These are phyloP conservation scores for Escovopsis sp. DNA, from an alignment of 2,329 filamentous ascomycete genomes.

Conservation along the genomic window DNA sequence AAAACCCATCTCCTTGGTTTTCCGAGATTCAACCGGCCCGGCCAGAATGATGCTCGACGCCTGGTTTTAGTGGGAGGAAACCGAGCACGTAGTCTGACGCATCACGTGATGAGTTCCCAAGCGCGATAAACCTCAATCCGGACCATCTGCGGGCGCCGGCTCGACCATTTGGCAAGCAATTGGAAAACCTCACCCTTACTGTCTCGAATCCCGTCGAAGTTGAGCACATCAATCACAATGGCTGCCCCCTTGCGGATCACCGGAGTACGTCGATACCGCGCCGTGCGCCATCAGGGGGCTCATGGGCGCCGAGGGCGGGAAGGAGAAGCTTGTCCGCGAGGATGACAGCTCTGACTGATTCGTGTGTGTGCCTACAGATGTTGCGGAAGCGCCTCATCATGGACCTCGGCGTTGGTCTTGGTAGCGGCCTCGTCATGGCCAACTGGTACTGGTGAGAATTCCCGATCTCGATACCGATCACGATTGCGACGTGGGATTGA, in stretches of 20 bases:
- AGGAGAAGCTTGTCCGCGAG: conserved; percentile 1
- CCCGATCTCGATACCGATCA: neutral
- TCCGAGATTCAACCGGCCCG: neutral
- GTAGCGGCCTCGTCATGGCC: conserved; percentile 40
- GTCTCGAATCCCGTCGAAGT: conserved; percentile 11
- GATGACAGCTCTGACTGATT: too few relatives aligned
- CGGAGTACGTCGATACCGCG: conserved; percentile 33
- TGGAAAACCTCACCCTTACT: conserved; percentile 8
- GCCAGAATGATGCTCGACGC: neutral
- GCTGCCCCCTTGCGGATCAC: conserved; percentile 39
- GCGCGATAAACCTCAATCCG: conserved; percentile 21
- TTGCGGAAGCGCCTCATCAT: conserved; percentile 44
- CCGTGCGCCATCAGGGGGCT: too few relatives aligned
- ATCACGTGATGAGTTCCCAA: conserved; percentile 12
- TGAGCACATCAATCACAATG: conserved; percentile 26
- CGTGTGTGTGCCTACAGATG: conserved; percentile 28
- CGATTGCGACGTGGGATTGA: neutral
- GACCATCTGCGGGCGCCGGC: neutral
- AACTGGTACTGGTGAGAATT: conserved; percentile 41
- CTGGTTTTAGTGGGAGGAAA: neutral
- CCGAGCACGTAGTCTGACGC: neutral
- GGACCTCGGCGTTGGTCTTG: conserved; percentile 40
- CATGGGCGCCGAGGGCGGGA: too few relatives aligned
- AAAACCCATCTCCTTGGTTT: neutral
- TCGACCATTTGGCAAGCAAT: conserved; percentile 11